Percentiles rank a stretch among this genome's conserved stretches.
These are phyloP conservation scores for Diplotaxis tenuifolia DNA, from an alignment of 345 rosid genomes.

Conservation along the genomic window DNA sequence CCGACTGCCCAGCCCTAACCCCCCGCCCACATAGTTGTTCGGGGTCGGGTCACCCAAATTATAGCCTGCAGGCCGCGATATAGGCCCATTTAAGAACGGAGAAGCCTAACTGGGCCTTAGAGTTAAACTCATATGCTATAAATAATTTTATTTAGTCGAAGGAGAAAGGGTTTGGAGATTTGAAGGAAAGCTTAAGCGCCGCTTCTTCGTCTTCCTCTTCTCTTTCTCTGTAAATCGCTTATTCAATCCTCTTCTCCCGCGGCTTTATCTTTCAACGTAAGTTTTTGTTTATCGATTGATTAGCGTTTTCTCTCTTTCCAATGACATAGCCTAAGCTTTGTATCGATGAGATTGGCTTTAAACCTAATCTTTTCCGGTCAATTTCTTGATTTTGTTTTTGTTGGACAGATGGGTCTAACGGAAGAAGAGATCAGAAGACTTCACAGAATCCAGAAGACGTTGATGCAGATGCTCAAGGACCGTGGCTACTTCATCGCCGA, in stretches of 20 bases:
- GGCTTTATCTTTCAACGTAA: constrained; percentile 5
- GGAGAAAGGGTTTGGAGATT: neutral
- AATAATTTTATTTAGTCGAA: neutral
- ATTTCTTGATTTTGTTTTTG: neutral
- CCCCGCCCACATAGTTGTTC: too few species aligned
- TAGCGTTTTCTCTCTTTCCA: neutral
- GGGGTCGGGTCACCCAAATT: too few species aligned
- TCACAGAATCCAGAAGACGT: constrained; percentile 59
- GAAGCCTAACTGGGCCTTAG: neutral
- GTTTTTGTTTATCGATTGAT: neutral
- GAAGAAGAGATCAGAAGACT: constrained; percentile 71
- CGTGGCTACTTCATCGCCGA: constrained; percentile 70
- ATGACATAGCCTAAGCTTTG: neutral
- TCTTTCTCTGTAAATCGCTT: neutral
- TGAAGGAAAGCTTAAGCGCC: constrained; percentile 3
- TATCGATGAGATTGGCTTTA: neutral
- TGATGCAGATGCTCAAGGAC: constrained; percentile 81
- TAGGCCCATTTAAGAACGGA: too few species aligned
- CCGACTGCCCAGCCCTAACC: too few species aligned
- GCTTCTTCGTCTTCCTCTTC: neutral
- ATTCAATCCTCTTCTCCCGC: neutral
- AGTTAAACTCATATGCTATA: neutral
- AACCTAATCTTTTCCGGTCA: neutral
- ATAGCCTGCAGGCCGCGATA: too few species aligned
- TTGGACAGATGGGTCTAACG: constrained; percentile 49